Evolutionary conservation across 768 basidiomycete species (phyloP).

Genomic region (Agaricus subrufescens): DNA sequence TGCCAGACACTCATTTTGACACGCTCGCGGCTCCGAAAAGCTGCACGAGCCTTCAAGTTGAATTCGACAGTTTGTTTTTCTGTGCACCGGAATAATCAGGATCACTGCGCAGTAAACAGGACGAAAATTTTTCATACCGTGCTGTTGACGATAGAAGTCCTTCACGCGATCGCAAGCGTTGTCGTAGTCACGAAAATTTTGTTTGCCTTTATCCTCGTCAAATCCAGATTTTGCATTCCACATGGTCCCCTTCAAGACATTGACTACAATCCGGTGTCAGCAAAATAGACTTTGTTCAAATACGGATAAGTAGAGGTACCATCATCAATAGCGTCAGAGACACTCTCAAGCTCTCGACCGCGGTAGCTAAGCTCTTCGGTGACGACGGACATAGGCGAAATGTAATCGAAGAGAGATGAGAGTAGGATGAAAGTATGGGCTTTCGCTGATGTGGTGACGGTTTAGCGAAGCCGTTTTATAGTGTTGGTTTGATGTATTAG

Average conservation of each 20-base stretch:
- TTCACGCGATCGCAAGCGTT: slow-evolving; percentile 75
- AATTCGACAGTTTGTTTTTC: slow-evolving; percentile 86
- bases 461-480: neutral
- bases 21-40: slow-evolving; percentile 62
- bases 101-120: neutral
- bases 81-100: slow-evolving; percentile 18
- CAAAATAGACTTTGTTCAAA: neutral
- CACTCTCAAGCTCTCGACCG: slow-evolving; percentile 35
- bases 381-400: slow-evolving; percentile 19
- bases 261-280: slow-evolving; percentile 39
- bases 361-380: slow-evolving; percentile 14
- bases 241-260: slow-evolving; percentile 56
- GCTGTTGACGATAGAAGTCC: slow-evolving; percentile 73
- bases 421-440: neutral
- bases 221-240: slow-evolving; percentile 59
- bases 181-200: slow-evolving; percentile 68
- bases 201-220: slow-evolving; percentile 61
- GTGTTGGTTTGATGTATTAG: no score
- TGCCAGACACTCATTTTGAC: slow-evolving; percentile 85
- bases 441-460: neutral
- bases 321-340: slow-evolving; percentile 46
- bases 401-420: neutral
- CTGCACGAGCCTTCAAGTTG: slow-evolving; percentile 73
- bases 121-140: slow-evolving; percentile 38
- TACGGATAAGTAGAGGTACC: slow-evolving; percentile 22